Base-by-base conservation (phyloP, 345 rosid species). In the Eucalyptus lansdowneana region DNA sequence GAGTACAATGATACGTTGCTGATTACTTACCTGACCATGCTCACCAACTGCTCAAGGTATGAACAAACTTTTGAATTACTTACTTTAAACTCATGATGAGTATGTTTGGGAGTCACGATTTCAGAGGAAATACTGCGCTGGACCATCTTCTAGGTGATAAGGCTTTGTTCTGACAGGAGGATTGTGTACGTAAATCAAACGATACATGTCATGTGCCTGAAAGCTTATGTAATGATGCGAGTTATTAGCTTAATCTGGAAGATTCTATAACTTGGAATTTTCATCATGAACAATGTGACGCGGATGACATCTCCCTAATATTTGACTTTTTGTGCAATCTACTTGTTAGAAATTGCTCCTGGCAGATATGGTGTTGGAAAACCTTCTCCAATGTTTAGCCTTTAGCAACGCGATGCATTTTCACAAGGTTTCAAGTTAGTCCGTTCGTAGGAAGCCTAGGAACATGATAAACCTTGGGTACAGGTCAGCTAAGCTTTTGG, bases 1-100 rank as follows among this genome's bases (percentile, higher is more conserved):
- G 99, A 97, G 91, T 97, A 98, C 92, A 98, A 94, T 81, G 99
- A 98, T 88, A 97, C 97, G 14, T 90, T 98, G 91, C 93, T 98
- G 94, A 93, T 96, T 86, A 92, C 98, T 72, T 97, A 97, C 93
- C 93, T 97, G 91, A 98, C 99, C 86, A 96, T 96, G 98, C 91
- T 98, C 91, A 98, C 99, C 80, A 98, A 96, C 91, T 97, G 99
- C 90, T 92, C 99, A 90, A 97, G 99, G 99, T 97, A 37, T 76
- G 47, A 40, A 94, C 87, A 88, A 86, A 69, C 40, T 54, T 89
- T 44, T 62, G 45, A 42, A 8, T 7, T 62, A 44, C 56, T 87
- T 85, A 44, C 76, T 44, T 27, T 88, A 67, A 42, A 29, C 49
- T 34, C 62, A 24, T 53, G 16, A 76, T 40, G 29, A 40, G 45